Evolutionary conservation across 2,329 filamentous ascomycete genomes (phyloP).

Genomic region (Aspergillus carbonarius): DNA sequence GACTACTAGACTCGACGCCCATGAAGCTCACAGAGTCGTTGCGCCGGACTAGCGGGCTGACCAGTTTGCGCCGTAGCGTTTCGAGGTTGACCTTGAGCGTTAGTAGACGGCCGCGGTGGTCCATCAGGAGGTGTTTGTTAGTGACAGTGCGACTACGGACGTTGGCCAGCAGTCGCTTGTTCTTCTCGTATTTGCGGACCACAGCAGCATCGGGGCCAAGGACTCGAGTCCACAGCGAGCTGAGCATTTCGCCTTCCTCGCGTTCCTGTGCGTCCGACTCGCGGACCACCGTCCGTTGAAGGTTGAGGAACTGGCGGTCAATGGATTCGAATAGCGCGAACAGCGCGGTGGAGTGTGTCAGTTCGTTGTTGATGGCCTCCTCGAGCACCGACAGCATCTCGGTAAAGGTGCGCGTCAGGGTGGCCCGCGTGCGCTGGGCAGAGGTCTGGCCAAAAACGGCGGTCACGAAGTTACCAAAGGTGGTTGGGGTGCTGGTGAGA

Average conservation of each 20-base stretch:
- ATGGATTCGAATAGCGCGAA: slow-evolving; percentile 91
- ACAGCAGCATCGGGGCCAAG: slow-evolving; percentile 72
- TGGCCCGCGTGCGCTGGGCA: slow-evolving; percentile 74
- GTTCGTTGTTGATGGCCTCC: slow-evolving; percentile 81
- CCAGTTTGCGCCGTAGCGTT: slow-evolving; percentile 75
- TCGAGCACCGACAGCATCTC: slow-evolving; percentile 86
- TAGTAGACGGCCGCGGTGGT: slow-evolving; percentile 80
- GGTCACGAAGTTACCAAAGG: slow-evolving; percentile 67
- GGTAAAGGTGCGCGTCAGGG: slow-evolving; percentile 81
- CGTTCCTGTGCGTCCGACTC: slow-evolving; percentile 80
- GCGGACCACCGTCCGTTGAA: slow-evolving; percentile 79
- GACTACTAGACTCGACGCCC: slow-evolving; percentile 28
- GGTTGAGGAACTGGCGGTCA: slow-evolving; percentile 84
- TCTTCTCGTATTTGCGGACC: slow-evolving; percentile 89
- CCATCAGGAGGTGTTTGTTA: slow-evolving; percentile 82
- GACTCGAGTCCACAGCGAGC: slow-evolving; percentile 80
- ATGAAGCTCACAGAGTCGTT: slow-evolving; percentile 52
- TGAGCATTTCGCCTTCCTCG: slow-evolving; percentile 75
- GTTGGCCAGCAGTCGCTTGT: slow-evolving; percentile 73
- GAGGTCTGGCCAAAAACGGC: slow-evolving; percentile 76
- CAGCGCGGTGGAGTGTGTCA: slow-evolving; percentile 74
- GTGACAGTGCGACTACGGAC: slow-evolving; percentile 79
- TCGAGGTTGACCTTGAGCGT: slow-evolving; percentile 85
- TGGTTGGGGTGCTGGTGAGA: slow-evolving; percentile 55
- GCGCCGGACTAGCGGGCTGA: slow-evolving; percentile 76